phyloP scores from a whole-genome alignment of 108 stramenopile genomes.

The Stephanodiscus minutulus region DNA sequence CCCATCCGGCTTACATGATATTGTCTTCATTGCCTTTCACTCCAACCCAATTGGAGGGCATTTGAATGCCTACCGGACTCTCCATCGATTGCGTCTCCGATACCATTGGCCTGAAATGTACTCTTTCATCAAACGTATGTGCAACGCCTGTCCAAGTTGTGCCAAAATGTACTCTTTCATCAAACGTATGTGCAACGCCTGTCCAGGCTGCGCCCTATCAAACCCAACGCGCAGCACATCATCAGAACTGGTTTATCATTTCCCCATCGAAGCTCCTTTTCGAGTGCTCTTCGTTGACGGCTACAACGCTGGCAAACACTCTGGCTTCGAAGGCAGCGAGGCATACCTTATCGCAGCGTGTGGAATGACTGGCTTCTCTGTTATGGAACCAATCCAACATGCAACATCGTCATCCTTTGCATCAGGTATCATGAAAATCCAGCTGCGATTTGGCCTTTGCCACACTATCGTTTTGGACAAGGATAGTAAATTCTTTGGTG shows the following conservation, averaged over 20 bases:
- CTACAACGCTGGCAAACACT: background rate
- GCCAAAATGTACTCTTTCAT: no score
- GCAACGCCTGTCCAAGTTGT: background rate
- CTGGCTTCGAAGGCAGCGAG: background rate
- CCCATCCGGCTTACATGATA: background rate
- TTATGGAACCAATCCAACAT: background rate
- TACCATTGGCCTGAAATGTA: no score
- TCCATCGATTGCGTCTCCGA: background rate
- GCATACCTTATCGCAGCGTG: no score
- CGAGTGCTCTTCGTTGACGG: no score
- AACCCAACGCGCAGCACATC: background rate
- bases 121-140: no score
- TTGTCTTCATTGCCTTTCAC: conserved; percentile 25
- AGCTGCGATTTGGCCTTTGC: background rate
- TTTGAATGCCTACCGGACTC: background rate
- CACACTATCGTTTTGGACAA: background rate
- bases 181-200: no score
- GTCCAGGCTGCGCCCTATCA: no score
- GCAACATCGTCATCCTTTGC: background rate
- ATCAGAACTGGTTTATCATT: background rate
- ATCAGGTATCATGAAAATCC: no score
- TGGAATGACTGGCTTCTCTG: background rate
- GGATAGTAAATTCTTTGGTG: no score
- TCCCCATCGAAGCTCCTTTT: no score
- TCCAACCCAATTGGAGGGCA: background rate